A percentile compares a stretch with the other conserved stretches of the same genome.
phyloP scores from a whole-genome alignment of 2,329 filamentous ascomycete genomes.

The Chaetomiaceae sp. region DNA sequence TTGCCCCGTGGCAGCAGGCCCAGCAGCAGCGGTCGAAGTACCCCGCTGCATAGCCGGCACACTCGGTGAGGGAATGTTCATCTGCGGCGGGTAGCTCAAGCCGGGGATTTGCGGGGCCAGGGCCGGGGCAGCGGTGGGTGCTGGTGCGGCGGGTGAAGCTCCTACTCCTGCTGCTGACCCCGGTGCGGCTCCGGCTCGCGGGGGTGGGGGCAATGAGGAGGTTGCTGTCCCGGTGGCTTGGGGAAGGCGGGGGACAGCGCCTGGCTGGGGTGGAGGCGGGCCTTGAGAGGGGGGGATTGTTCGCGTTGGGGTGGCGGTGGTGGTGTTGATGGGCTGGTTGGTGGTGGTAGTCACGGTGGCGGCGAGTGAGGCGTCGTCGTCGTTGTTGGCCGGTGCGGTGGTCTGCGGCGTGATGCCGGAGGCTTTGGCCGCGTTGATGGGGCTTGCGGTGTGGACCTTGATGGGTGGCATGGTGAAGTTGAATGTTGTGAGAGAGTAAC shows the following conservation, averaged over 20 bases:
- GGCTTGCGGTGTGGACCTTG: slow-evolving; percentile 52
- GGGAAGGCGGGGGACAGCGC: slow-evolving; percentile 44
- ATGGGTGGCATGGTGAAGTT: slow-evolving; percentile 50
- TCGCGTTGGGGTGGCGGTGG: slow-evolving; percentile 21
- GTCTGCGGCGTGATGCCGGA: slow-evolving; percentile 44
- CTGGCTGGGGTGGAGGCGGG: slow-evolving; percentile 53
- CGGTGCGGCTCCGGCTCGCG: slow-evolving; percentile 37
- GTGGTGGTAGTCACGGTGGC: slow-evolving; percentile 19
- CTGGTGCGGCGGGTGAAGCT: slow-evolving; percentile 6
- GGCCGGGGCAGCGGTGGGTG: slow-evolving; percentile 29
- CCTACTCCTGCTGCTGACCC: slow-evolving; percentile 30
- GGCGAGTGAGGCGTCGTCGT: slow-evolving; percentile 23
- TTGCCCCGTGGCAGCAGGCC: background rate
- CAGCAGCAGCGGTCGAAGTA: slow-evolving; percentile 39
- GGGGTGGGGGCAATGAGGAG: slow-evolving; percentile 39
- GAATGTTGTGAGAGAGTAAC: background rate
- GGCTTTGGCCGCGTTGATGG: slow-evolving; percentile 52
- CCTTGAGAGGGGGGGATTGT: slow-evolving; percentile 29
- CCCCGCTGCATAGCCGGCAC: slow-evolving; percentile 38
- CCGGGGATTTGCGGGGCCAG: slow-evolving; percentile 27
- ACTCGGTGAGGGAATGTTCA: slow-evolving; percentile 45
- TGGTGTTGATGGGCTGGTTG: background rate
- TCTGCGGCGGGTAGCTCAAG: slow-evolving; percentile 40
- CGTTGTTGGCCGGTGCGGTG: slow-evolving; percentile 23
- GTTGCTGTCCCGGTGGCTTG: slow-evolving; percentile 26